Base-by-base conservation (phyloP, 805 yeast species). In the Trichomonascus vanleenenianus region DNA sequence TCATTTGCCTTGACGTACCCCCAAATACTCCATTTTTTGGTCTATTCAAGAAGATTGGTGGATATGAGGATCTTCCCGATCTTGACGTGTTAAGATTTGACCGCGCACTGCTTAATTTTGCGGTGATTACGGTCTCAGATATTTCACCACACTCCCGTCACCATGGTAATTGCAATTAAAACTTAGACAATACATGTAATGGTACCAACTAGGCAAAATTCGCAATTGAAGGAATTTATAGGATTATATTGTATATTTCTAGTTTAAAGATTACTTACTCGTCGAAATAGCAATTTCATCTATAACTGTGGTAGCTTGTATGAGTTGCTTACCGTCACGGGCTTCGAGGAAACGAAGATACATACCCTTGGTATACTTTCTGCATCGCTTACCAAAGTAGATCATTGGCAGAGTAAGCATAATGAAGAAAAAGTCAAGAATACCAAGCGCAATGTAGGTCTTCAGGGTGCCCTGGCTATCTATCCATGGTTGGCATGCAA, bases 401-500 rank as follows among this genome's bases (percentile, higher is more conserved):
- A 79, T 72, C 60, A 75, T 72, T 22, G 86, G 86, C 40, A 78
- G 56, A 5, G 80, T 75, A 30, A 74, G 52, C 48, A 74, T 67
- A 70, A 79, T 76, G 52, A 71, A 68, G 32, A 76, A 58, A 45
- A 75, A 70, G 52, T 76, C 70, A 46, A 82, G 65, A 3, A 73
- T 72, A 1, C 76, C 83, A n/a, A 79, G 72, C 2, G 78, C 73
- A 44, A 79, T 70, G 49, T 77, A 79, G 15, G 79, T 70, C 51
- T 77, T 70, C 50, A 75, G 74, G 46, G 67, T 63, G 0, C 84
- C 84, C 47, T 69, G 62, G 50, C 71, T 68, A 2, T 56, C 62
- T 36, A 77, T 64, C 78, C 82, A 80, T 14, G 77, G 74, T 30
- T 79, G 81, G 47, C 78, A 79, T 38, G 73, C 74, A 61, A 76